Evolutionary conservation across 2,329 filamentous ascomycete species (phyloP), one percentile per base, ranked within the genome.

Genomic region (Microcyclosporella mali): DNA sequence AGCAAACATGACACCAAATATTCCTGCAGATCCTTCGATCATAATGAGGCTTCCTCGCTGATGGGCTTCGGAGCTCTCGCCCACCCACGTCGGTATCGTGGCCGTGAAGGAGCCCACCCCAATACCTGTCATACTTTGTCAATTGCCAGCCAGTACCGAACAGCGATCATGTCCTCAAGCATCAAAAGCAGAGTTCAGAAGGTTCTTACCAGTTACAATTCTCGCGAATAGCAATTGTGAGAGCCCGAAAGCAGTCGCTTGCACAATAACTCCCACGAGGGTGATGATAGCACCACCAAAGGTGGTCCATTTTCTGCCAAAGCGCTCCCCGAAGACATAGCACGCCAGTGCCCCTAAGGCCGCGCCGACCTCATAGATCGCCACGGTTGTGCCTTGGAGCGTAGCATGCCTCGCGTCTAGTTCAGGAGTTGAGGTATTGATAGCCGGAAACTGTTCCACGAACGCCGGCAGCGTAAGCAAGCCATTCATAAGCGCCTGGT

Each of bases 141-240:
- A 30, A 25, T 17, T 4, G 19, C 16, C 14, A n/a, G 14, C 17
- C 17, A 17, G 14, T 15, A 19, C 12, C 14, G 33, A 17, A 35
- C 25, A 4, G 8, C 12, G 12, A 15, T 21, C n/a, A n/a, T n/a
- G n/a, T n/a, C n/a, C n/a, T n/a, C n/a, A n/a, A n/a, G n/a, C n/a
- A n/a, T n/a, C n/a, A n/a, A n/a, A n/a, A n/a, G n/a, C n/a, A n/a
- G n/a, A n/a, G n/a, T n/a, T n/a, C n/a, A n/a, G 11, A 4, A 15
- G 7, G 6, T 25, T 8, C 28, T n/a, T 16, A 33, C 47, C 49
- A 6, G 72, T 75, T 35, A 75, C 64, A 12, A 71, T 66, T 36
- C 73, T 66, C 10, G 72, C 73, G 37, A 75, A 58, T 44, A 75
- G 73, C 56, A 75, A 71, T 47, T 75, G 72, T 10, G 70, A 67